These are phyloP conservation scores for Mucor piriformis DNA, from an alignment of 371 early-diverging fungal genomes.

Conservation along the genomic window DNA sequence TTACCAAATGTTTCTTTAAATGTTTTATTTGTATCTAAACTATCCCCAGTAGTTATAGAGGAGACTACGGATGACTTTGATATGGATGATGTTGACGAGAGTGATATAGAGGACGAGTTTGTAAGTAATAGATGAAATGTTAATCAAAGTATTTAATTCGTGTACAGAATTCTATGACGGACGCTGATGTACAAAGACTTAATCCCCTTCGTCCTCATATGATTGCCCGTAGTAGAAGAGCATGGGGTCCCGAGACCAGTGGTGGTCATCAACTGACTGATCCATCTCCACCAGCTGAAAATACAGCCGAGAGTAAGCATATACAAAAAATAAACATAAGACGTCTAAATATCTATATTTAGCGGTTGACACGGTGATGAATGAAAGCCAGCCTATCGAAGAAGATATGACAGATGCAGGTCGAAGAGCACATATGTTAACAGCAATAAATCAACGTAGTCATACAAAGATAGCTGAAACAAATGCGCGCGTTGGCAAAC, in stretches of 20 bases:
- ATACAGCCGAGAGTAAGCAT: background rate
- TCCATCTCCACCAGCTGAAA: constrained; percentile 2
- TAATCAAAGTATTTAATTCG: too few species aligned
- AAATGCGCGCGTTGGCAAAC: background rate
- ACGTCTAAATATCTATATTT: background rate
- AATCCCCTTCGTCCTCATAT: too few species aligned
- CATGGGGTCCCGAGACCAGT: background rate
- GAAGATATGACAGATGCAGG: background rate
- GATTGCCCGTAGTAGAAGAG: background rate
- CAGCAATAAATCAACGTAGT: constrained; percentile 22
- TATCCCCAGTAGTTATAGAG: background rate
- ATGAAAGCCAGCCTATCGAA: background rate
- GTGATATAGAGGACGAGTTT: background rate
- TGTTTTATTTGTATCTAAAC: constrained; percentile 1
- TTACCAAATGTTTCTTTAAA: constrained; percentile 42
- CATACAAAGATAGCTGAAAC: background rate
- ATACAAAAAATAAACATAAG: background rate
- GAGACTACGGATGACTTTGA: background rate
- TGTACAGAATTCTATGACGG: too few species aligned
- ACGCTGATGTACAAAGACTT: too few species aligned
- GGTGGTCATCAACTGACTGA: constrained; percentile 8
- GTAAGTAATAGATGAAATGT: too few species aligned
- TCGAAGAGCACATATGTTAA: constrained; percentile 15
- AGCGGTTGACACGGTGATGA: background rate
- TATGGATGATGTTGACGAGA: background rate